Conservation (phyloP, 139 green algal genomes). For the Chlamydomonas incerta region DNA sequence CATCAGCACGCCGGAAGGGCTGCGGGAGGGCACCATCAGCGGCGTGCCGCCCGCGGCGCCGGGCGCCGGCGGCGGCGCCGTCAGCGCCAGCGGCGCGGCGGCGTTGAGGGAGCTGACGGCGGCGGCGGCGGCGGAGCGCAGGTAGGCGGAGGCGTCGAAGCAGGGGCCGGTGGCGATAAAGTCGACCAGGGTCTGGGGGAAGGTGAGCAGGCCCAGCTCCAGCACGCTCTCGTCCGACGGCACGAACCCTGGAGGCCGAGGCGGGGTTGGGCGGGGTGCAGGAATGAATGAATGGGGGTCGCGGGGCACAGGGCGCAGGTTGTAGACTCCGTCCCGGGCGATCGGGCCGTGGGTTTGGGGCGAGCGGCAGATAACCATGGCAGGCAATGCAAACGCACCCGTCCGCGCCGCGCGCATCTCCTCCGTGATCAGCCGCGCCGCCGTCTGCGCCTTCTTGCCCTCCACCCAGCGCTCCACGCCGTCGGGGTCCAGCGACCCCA, state of each 20-base stretch:
- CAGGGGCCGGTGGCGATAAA: slow-evolving; percentile 34
- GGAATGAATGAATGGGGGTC: too few species aligned
- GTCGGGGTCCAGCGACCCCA: slow-evolving; percentile 52
- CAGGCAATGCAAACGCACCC: neutral
- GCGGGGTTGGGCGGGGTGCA: neutral
- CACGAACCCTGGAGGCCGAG: slow-evolving; percentile 18
- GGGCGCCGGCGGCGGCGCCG: too few species aligned
- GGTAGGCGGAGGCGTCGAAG: slow-evolving; percentile 12
- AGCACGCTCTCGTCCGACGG: slow-evolving; percentile 29
- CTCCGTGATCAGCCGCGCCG: slow-evolving; percentile 12
- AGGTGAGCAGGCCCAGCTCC: slow-evolving; percentile 46
- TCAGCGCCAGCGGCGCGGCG: too few species aligned
- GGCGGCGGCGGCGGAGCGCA: slow-evolving; percentile 1
- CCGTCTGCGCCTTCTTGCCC: slow-evolving; percentile 36
- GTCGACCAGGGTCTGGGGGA: slow-evolving; percentile 19
- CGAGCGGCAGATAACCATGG: too few species aligned
- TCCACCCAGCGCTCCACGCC: slow-evolving; percentile 53
- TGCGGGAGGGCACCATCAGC: too few species aligned
- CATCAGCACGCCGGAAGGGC: too few species aligned
- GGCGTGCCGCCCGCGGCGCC: too few species aligned
- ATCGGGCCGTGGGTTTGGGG: too few species aligned
- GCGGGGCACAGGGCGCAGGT: too few species aligned
- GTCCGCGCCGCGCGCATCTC: slow-evolving; percentile 47
- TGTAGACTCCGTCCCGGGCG: too few species aligned
- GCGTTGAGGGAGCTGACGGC: neutral